Evolutionary conservation across 2,329 filamentous ascomycete species (phyloP).

Genomic region (Pseudogymnoascus sp.): DNA sequence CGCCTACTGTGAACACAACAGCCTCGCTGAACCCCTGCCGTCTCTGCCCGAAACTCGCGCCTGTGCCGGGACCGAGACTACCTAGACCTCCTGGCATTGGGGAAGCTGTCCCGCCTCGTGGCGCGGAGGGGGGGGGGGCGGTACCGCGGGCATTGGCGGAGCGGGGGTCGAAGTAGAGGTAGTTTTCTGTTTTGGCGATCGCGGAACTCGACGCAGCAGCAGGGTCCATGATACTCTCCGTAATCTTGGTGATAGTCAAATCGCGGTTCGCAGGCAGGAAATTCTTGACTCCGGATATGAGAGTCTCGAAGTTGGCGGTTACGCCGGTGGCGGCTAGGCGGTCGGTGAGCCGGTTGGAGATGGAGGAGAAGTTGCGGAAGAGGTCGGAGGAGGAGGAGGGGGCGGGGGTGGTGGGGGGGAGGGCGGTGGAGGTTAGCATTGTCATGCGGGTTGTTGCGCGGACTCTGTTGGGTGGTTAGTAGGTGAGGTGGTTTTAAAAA

Average conservation of each 20-base stretch:
- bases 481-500: constrained; percentile 11
- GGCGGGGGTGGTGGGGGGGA: constrained; percentile 49
- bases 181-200: constrained; percentile 92
- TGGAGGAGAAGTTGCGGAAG: constrained; percentile 86
- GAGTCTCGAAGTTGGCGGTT: constrained; percentile 80
- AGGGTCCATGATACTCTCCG: constrained; percentile 96
- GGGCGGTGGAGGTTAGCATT: constrained; percentile 81
- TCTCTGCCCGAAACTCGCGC: constrained; percentile 82
- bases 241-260: constrained; percentile 93
- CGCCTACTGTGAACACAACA: constrained; percentile 90
- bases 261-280: constrained; percentile 95
- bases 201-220: constrained; percentile 81
- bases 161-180: constrained; percentile 93
- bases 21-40: constrained; percentile 84
- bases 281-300: constrained; percentile 95
- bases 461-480: constrained; percentile 48
- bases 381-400: constrained; percentile 62
- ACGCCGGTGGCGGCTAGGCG: constrained; percentile 85
- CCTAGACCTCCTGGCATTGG: constrained; percentile 38
- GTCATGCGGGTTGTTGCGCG: constrained; percentile 96
- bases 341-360: constrained; percentile 87
- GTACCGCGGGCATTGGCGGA: constrained; percentile 88
- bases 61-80: constrained; percentile 43
- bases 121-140: constrained; percentile 69
- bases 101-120: constrained; percentile 35